A percentile compares a stretch with the other conserved stretches of the same genome.
phyloP scores from a whole-genome alignment of 2,329 filamentous ascomycete genomes.

The Kalmusia sp. region DNA sequence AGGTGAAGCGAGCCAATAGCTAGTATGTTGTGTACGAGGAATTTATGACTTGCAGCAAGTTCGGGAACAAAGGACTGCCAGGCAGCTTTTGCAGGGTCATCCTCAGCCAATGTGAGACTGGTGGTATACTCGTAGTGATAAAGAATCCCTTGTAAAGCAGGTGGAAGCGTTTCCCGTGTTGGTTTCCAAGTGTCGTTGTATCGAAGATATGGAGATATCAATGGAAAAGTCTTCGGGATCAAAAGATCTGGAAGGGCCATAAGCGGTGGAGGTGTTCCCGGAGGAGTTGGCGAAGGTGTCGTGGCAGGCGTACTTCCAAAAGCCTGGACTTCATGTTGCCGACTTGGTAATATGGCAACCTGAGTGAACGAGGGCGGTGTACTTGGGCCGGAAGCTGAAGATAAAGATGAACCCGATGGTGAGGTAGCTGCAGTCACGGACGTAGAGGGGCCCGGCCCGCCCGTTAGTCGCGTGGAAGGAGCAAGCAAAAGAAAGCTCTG shows the following conservation, averaged over 20 bases:
- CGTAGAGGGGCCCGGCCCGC: constrained; percentile 13
- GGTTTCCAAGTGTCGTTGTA: constrained; percentile 39
- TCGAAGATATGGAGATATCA: constrained; percentile 29
- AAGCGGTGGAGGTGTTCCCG: not conserved
- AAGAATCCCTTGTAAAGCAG: constrained; percentile 33
- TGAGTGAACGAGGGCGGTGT: not conserved
- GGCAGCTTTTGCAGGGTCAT: constrained; percentile 39
- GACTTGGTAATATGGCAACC: not conserved
- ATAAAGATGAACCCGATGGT: constrained; percentile 9
- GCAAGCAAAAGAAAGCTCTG: constrained; percentile 40
- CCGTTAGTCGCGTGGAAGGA: constrained; percentile 39
- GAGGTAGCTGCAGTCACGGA: constrained; percentile 10
- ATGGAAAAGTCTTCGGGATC: constrained; percentile 6
- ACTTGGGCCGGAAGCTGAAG: constrained; percentile 3
- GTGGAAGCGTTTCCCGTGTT: constrained; percentile 30
- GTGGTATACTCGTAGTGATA: constrained; percentile 45
- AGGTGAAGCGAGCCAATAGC: constrained; percentile 56
- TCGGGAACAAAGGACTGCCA: constrained; percentile 43
- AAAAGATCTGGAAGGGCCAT: constrained; percentile 11
- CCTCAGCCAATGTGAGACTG: constrained; percentile 34
- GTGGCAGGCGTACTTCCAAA: constrained; percentile 3
- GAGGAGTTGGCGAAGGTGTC: constrained; percentile 6
- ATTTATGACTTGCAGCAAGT: constrained; percentile 52
- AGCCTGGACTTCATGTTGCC: not conserved
- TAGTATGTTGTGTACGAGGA: constrained; percentile 54